phyloP scores from a whole-genome alignment of 305 asterid species.

The Solanum hybrid region DNA sequence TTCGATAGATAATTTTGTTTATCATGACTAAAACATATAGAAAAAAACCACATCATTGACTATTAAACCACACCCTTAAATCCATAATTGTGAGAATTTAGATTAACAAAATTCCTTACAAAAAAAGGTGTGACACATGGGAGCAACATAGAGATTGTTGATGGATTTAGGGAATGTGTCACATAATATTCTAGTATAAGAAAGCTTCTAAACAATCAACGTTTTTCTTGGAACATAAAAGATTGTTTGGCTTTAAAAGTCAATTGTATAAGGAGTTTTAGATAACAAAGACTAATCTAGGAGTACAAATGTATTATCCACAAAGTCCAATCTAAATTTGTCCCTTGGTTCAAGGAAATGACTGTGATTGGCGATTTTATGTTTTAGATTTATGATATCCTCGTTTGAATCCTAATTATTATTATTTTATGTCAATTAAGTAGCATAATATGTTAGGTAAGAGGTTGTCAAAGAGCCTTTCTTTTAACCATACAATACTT shows the following conservation, averaged over 20 bases:
- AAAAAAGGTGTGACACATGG: neutral
- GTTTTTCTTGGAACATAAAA: neutral
- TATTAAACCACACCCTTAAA: neutral
- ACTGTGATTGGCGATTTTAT: neutral
- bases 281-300: neutral
- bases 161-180: neutral
- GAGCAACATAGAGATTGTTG: neutral
- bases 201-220: neutral
- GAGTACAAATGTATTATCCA: neutral
- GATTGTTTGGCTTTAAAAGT: neutral
- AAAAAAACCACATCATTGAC: neutral
- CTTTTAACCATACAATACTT: neutral
- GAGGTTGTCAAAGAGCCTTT: neutral
- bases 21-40: neutral
- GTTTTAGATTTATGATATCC: neutral
- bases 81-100: no score
- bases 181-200: neutral
- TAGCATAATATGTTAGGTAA: neutral
- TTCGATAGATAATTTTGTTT: no score
- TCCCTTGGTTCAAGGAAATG: neutral
- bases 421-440: neutral
- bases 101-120: neutral
- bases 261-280: neutral
- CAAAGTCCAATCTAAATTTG: neutral
- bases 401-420: no score